Conservation (phyloP, 2,329 filamentous ascomycete genomes). For the Neopestalotiopsis sp. region DNA sequence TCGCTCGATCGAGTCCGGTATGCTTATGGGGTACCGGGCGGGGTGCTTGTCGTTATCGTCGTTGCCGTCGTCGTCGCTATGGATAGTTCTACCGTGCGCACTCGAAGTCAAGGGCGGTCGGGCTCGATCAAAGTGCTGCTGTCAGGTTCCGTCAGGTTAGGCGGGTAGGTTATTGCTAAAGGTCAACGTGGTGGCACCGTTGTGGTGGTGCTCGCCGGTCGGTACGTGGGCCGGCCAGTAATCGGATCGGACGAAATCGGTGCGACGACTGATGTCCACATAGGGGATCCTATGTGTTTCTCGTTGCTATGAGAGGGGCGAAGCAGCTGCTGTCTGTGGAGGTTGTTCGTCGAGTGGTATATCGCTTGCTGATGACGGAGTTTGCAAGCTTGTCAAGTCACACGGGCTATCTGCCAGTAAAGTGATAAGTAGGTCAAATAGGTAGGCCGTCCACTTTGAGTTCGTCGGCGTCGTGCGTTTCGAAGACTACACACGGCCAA, state of each 20-base stretch:
- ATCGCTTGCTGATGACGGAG: background rate
- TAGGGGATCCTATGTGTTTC: background rate
- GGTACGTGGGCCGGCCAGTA: background rate
- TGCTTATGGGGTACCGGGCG: background rate
- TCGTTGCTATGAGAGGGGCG: background rate
- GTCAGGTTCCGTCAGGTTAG: background rate
- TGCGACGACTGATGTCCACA: conserved; percentile 1
- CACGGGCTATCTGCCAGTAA: background rate
- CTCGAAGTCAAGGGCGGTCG: background rate
- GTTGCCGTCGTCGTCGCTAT: background rate
- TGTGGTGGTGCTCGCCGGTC: background rate
- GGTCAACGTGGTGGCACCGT: background rate
- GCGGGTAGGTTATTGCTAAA: background rate
- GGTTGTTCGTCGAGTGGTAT: background rate
- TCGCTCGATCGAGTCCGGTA: background rate
- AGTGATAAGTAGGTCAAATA: background rate
- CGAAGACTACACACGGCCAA: background rate
- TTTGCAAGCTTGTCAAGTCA: background rate
- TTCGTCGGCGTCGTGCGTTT: background rate
- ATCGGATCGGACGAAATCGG: background rate
- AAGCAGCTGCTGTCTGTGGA: background rate
- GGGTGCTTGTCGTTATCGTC: background rate
- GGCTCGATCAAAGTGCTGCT: background rate
- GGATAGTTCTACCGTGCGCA: background rate
- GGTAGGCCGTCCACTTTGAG: background rate